phyloP scores from a whole-genome alignment of 768 basidiomycete species.

The Boletus pseudopeckii region DNA sequence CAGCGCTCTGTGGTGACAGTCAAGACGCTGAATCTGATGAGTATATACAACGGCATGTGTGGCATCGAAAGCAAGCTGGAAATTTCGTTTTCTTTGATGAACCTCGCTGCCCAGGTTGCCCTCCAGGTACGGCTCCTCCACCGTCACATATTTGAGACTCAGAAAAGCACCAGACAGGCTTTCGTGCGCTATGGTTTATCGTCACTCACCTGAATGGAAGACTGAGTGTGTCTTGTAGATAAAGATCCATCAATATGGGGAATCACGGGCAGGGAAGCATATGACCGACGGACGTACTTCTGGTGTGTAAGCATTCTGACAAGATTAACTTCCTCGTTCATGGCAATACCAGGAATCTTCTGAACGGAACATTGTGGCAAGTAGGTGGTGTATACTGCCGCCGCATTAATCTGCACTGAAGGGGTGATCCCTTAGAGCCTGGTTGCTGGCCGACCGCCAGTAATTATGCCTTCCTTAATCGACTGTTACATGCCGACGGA shows the following conservation, averaged over 20 bases:
- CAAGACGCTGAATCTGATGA: conserved; percentile 51
- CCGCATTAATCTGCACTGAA: not conserved
- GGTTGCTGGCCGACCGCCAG: conserved; percentile 48
- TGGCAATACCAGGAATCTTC: conserved; percentile 33
- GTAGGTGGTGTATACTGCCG: conserved; percentile 1
- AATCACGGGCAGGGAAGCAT: conserved; percentile 46
- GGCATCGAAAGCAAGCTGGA: conserved; percentile 50
- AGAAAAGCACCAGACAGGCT: conserved; percentile 7
- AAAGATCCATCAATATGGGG: conserved; percentile 52
- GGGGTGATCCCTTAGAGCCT: conserved; percentile 30
- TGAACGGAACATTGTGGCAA: conserved; percentile 48
- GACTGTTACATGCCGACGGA: conserved; percentile 45
- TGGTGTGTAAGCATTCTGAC: conserved; percentile 30
- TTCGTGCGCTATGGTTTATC: conserved; percentile 11
- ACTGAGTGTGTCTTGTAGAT: conserved; percentile 31
- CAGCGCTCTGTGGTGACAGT: conserved; percentile 46
- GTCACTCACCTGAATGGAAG: not conserved
- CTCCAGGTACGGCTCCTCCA: conserved; percentile 36
- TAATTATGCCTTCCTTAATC: conserved; percentile 40
- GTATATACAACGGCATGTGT: conserved; percentile 52
- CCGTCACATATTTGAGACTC: not conserved
- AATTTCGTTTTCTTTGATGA: conserved; percentile 43
- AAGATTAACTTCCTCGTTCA: not conserved
- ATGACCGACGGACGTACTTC: conserved; percentile 53
- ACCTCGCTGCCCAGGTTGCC: conserved; percentile 47